phyloP scores from a whole-genome alignment of 2,329 filamentous ascomycete genomes.

The Hymenoscyphus infarciens region DNA sequence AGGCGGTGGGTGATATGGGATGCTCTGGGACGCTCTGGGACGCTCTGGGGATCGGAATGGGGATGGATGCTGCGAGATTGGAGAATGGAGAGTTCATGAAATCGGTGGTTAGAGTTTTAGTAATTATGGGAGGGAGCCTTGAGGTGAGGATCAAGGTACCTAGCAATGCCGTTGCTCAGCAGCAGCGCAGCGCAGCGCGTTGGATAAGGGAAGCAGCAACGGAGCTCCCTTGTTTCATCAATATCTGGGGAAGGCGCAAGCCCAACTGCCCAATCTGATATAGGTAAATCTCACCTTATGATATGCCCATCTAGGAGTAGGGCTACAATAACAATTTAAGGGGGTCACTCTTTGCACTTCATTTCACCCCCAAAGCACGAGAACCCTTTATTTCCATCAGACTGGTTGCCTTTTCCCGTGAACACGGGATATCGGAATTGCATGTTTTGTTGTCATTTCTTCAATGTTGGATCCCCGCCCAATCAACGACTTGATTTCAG shows the following conservation, averaged over 20 bases:
- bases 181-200: neutral
- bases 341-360: neutral
- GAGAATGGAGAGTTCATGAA: neutral
- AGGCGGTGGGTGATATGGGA: neutral
- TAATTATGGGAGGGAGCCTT: neutral
- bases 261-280: constrained; percentile 27
- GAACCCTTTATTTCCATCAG: constrained; percentile 5
- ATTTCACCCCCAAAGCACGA: neutral
- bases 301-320: neutral
- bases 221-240: constrained; percentile 27
- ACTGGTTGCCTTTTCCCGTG: constrained; percentile 1
- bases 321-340: neutral
- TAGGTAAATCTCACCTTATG: no score
- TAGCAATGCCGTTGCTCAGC: constrained; percentile 12
- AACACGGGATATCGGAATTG: constrained; percentile 6
- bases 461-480: neutral
- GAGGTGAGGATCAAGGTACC: neutral
- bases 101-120: no score
- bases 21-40: no score
- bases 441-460: constrained; percentile 17
- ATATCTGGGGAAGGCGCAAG: constrained; percentile 29
- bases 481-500: neutral
- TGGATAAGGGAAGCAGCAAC: constrained; percentile 19
- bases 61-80: neutral
- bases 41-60: neutral